Percentiles rank a stretch among this genome's conserved stretches.
phyloP scores from a whole-genome alignment of 2,329 filamentous ascomycete genomes.

The Diaporthe ampelina region DNA sequence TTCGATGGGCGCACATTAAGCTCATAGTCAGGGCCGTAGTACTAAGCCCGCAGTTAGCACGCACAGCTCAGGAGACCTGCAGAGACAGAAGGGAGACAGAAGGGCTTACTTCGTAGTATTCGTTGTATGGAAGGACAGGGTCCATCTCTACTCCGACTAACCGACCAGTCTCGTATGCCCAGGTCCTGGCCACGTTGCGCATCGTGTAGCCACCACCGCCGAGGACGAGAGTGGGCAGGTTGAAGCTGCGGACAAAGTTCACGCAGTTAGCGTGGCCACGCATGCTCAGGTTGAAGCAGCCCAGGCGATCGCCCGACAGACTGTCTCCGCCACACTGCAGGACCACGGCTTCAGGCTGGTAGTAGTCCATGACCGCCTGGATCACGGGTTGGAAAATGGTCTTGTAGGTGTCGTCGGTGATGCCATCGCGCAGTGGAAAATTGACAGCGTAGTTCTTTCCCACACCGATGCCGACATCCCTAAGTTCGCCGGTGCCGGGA shows the following conservation, averaged over 20 bases:
- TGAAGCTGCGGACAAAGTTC: constrained; percentile 88
- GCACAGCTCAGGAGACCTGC: neutral
- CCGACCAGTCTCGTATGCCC: constrained; percentile 95
- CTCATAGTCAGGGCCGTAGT: constrained; percentile 92
- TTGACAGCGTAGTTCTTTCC: constrained; percentile 94
- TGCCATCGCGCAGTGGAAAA: constrained; percentile 91
- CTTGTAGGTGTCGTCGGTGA: constrained; percentile 90
- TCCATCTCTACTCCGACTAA: constrained; percentile 87
- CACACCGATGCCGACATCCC: constrained; percentile 87
- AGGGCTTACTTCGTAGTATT: constrained; percentile 83
- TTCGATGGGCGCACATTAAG: constrained; percentile 91
- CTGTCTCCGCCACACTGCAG: constrained; percentile 97
- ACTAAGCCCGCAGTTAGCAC: constrained; percentile 64
- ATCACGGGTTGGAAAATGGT: constrained; percentile 94
- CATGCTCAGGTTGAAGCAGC: constrained; percentile 98
- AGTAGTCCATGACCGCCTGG: constrained; percentile 86
- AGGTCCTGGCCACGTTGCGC: constrained; percentile 95
- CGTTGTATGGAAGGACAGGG: constrained; percentile 90
- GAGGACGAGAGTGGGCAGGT: constrained; percentile 89
- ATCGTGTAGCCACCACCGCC: constrained; percentile 98
- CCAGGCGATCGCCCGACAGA: constrained; percentile 91
- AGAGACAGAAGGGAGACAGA: neutral
- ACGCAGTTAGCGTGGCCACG: constrained; percentile 95
- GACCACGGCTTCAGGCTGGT: constrained; percentile 91
- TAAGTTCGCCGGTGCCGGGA: constrained; percentile 88